Evolutionary conservation across 352 stramenopile genomes (phyloP).

Genomic region (Globisporangium orthogonon): DNA sequence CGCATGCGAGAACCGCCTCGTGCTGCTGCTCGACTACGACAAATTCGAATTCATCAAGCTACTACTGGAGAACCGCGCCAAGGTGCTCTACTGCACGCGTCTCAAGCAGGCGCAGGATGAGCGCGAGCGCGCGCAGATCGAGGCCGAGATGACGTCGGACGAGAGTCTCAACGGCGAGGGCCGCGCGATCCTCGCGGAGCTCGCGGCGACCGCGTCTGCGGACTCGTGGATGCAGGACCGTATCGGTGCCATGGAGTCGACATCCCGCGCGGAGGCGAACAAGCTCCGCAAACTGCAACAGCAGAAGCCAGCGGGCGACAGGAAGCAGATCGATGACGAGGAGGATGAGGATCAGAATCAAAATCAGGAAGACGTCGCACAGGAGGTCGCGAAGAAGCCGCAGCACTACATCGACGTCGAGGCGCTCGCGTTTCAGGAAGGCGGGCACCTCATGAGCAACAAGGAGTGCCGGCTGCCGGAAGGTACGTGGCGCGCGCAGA

Average conservation of each 20-base stretch:
- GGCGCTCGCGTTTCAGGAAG: constrained; percentile 92
- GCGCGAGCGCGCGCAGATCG: constrained; percentile 85
- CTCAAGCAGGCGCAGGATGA: constrained; percentile 96
- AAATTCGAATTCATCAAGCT: constrained; percentile 99
- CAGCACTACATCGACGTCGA: constrained; percentile 93
- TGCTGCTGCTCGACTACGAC: constrained; percentile 97
- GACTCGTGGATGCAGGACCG: constrained; percentile 94
- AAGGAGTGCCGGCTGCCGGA: constrained; percentile 95
- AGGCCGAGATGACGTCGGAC: constrained; percentile 82
- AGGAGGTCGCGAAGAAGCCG: constrained; percentile 36
- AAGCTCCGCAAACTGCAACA: constrained; percentile 76
- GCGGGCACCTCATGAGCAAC: constrained; percentile 97
- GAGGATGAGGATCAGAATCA: constrained; percentile 2
- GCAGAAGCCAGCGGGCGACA: constrained; percentile 21
- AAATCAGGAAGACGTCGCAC: constrained; percentile 27
- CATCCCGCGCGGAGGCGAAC: constrained; percentile 74
- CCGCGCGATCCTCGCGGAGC: constrained; percentile 84
- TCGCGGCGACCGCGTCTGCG: constrained; percentile 85
- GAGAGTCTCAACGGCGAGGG: constrained; percentile 88
- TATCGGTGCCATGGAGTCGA: constrained; percentile 81
- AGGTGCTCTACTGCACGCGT: constrained; percentile 95
- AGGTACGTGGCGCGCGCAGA: constrained; percentile 95
- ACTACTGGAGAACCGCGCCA: constrained; percentile 93
- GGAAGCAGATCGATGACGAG: constrained; percentile 17
- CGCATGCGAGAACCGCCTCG: constrained; percentile 95